Evolutionary conservation across 2,329 filamentous ascomycete species (phyloP).

Genomic region (Xenosphaeropsis pyriputrescens): DNA sequence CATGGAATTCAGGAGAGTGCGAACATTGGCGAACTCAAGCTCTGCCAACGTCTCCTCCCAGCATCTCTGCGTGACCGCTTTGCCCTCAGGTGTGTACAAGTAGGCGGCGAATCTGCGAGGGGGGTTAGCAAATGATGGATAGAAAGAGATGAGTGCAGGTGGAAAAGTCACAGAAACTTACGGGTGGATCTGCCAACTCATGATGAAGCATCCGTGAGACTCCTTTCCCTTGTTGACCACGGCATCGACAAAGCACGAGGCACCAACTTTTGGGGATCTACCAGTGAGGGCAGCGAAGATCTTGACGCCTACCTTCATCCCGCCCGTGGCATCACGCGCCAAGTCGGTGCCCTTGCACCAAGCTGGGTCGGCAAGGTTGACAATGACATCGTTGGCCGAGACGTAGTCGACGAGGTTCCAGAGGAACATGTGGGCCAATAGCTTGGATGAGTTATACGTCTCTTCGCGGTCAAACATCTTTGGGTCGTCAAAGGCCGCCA

Average conservation of each 20-base stretch:
- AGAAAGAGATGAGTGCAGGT: too few species aligned
- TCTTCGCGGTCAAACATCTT: slow-evolving; percentile 10
- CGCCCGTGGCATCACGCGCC: slow-evolving; percentile 14
- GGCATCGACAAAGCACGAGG: slow-evolving; percentile 31
- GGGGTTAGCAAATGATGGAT: too few species aligned
- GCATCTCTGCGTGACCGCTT: slow-evolving; percentile 18
- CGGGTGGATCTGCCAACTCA: background rate
- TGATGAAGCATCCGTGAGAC: slow-evolving; percentile 24
- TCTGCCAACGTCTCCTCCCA: slow-evolving; percentile 24
- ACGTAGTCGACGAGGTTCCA: slow-evolving; percentile 23
- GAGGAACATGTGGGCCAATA: slow-evolving; percentile 20
- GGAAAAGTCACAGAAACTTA: too few species aligned
- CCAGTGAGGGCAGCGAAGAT: slow-evolving; percentile 14
- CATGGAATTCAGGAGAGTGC: slow-evolving; percentile 3
- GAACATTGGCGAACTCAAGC: slow-evolving; percentile 18
- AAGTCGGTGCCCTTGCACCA: slow-evolving; percentile 24
- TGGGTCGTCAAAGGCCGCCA: slow-evolving; percentile 18
- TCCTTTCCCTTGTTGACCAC: slow-evolving; percentile 28
- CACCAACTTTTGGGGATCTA: slow-evolving; percentile 22
- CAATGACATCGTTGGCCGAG: slow-evolving; percentile 16
- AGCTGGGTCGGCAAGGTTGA: slow-evolving; percentile 22
- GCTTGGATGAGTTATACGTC: slow-evolving; percentile 17
- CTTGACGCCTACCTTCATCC: slow-evolving; percentile 8
- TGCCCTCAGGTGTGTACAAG: slow-evolving; percentile 20
- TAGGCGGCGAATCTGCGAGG: slow-evolving; percentile 16